A percentile compares a stretch with the other conserved stretches of the same genome.
Conservation (phyloP, 148 eudicot genomes). For the Fagopyrum homotropicum region DNA sequence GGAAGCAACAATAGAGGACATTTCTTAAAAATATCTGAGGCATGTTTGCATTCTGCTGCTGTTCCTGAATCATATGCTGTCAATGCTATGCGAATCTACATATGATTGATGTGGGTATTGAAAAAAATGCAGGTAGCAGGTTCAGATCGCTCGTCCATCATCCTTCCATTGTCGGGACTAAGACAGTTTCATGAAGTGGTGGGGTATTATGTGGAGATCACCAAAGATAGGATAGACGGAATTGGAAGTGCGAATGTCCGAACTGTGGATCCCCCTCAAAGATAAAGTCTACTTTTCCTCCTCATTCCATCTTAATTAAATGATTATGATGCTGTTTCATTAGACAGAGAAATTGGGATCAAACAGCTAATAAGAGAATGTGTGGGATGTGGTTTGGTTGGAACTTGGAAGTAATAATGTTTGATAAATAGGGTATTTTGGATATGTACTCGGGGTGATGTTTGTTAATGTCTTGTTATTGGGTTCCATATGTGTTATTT, state of each 20-base stretch:
- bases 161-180: constrained; percentile 88
- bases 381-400: constrained; percentile 5
- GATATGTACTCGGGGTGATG: background rate
- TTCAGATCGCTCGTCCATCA: constrained; percentile 88
- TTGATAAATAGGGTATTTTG: background rate
- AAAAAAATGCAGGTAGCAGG: constrained; percentile 75
- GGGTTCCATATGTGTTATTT: background rate
- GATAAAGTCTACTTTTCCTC: constrained; percentile 28
- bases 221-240: constrained; percentile 76
- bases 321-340: background rate
- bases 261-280: constrained; percentile 82
- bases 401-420: constrained; percentile 9
- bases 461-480: background rate
- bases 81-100: background rate
- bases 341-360: constrained; percentile 7
- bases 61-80: background rate
- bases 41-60: constrained; percentile 11
- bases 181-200: constrained; percentile 87
- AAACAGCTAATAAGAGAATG: background rate
- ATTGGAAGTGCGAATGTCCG: constrained; percentile 76
- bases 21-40: constrained; percentile 90
- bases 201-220: constrained; percentile 85
- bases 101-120: background rate
- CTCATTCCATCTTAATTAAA: background rate
- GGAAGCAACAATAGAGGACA: constrained; percentile 95